Conservation (phyloP, 495 filamentous ascomycete genomes). For the Tuber melanosporum region DNA sequence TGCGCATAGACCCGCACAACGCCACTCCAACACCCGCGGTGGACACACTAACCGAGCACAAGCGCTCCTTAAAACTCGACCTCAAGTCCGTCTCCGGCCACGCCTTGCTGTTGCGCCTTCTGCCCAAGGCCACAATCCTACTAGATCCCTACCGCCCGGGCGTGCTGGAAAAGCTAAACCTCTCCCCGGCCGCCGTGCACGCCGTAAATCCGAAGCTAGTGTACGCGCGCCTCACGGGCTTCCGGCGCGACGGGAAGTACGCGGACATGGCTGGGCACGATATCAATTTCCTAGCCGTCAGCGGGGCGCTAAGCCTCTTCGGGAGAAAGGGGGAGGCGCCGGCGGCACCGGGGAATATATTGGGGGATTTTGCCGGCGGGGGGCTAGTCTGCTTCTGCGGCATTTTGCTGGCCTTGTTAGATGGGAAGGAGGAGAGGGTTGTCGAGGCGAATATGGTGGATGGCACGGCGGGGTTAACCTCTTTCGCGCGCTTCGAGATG, state of each 20-base stretch:
- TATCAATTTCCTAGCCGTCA: slow-evolving; percentile 92
- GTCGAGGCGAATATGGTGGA: slow-evolving; percentile 98
- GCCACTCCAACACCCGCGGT: slow-evolving; percentile 46
- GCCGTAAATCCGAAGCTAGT: slow-evolving; percentile 67
- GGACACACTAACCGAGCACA: slow-evolving; percentile 72
- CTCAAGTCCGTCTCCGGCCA: slow-evolving; percentile 61
- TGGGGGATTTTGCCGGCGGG: slow-evolving; percentile 88
- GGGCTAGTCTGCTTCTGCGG: slow-evolving; percentile 70
- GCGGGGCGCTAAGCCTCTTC: slow-evolving; percentile 69
- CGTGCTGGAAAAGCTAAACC: slow-evolving; percentile 73
- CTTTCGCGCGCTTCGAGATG: slow-evolving; percentile 60
- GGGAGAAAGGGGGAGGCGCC: slow-evolving; percentile 64
- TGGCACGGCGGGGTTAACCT: slow-evolving; percentile 68
- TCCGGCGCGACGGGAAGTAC: slow-evolving; percentile 79
- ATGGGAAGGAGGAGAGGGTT: slow-evolving; percentile 65
- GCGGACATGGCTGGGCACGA: slow-evolving; percentile 90
- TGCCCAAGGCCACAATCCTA: slow-evolving; percentile 62
- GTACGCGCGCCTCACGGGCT: slow-evolving; percentile 79
- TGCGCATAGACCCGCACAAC: slow-evolving; percentile 71
- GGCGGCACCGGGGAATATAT: slow-evolving; percentile 70
- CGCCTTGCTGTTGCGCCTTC: slow-evolving; percentile 58
- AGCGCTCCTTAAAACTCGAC: slow-evolving; percentile 69
- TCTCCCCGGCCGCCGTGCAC: slow-evolving; percentile 62
- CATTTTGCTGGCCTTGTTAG: slow-evolving; percentile 59
- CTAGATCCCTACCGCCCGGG: slow-evolving; percentile 92